Evolutionary conservation across 345 rosid genomes (phyloP), one percentile per base, ranked within the genome.

Genomic region (Erysimum cheiranthoides): DNA sequence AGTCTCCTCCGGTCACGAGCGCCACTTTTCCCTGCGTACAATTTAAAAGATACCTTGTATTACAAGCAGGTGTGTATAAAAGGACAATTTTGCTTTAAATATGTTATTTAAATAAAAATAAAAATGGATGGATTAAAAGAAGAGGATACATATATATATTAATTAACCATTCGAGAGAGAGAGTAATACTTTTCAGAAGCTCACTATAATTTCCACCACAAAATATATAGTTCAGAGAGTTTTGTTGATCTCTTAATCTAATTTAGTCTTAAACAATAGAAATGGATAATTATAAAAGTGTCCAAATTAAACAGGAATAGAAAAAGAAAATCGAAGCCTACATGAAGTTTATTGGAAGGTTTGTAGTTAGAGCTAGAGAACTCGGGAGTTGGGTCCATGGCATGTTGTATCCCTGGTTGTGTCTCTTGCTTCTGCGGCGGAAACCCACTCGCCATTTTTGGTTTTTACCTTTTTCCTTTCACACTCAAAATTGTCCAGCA

Each of bases 1-100:
- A 89, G 73, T 89, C 97, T 9, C 98, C 98, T 5, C 95, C 93
- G 0, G 95, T 89, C 34, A 93, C 87, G 0, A 90, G 67, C 0
- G 96, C 90, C 64, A 93, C 92, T 82, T 82, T 90, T 28, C 95
- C 96, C 93, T 90, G 70, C 46, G 11, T n/a, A 34, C 14, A 31
- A 4, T 49, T n/a, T 13, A 11, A 60, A 9, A 62, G 5, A 42
- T n/a, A 27, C 18, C 73, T 51, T 77, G 72, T 54, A 0, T 13
- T 36, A 78, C 61, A 71, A 40, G 46, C 43, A 49, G 27, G 63
- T 25, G 0, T 12, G 39, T 7, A 35, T 30, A 7, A 27, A 21
- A 39, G 31, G 59, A 8, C 10, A 5, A 28, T 27, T 28, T 45
- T 5, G 40, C 8, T 59, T 54, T 2, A 43, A 43, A n/a, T n/a